phyloP scores from a whole-genome alignment of 2,329 filamentous ascomycete species.

The Calonectria montana region DNA sequence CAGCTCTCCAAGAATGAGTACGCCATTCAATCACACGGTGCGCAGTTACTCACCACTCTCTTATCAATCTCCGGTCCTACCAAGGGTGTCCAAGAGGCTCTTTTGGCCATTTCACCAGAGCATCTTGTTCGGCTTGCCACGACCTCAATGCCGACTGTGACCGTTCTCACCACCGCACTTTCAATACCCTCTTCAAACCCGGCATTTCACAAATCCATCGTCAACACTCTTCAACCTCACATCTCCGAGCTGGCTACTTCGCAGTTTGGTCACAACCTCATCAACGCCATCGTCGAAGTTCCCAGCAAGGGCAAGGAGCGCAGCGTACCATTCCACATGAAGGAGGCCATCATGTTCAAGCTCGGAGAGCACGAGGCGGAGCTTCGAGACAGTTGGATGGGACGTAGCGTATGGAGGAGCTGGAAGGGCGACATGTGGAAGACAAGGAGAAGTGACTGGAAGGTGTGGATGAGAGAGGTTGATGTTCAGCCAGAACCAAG shows the following conservation, averaged over 20 bases:
- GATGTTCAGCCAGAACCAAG: slow-evolving; percentile 37
- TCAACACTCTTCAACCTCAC: slow-evolving; percentile 59
- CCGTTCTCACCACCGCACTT: slow-evolving; percentile 63
- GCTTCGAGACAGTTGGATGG: slow-evolving; percentile 65
- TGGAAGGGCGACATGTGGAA: slow-evolving; percentile 71
- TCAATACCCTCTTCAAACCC: slow-evolving; percentile 60
- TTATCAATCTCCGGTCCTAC: slow-evolving; percentile 79
- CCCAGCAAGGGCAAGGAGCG: slow-evolving; percentile 62
- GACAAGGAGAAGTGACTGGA: slow-evolving; percentile 65
- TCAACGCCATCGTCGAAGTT: slow-evolving; percentile 61
- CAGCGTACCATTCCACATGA: slow-evolving; percentile 67
- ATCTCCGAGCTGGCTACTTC: slow-evolving; percentile 59
- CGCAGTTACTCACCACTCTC: slow-evolving; percentile 83
- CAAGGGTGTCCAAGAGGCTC: slow-evolving; percentile 78
- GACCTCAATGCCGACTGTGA: slow-evolving; percentile 59
- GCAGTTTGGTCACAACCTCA: slow-evolving; percentile 62
- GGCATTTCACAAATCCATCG: slow-evolving; percentile 67
- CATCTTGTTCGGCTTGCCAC: slow-evolving; percentile 74
- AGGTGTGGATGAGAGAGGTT: slow-evolving; percentile 66
- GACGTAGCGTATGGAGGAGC: slow-evolving; percentile 66
- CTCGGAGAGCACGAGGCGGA: slow-evolving; percentile 60
- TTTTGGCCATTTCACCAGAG: slow-evolving; percentile 68
- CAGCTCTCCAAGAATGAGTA: slow-evolving; percentile 67
- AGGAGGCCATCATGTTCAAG: slow-evolving; percentile 64
- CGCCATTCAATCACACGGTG: slow-evolving; percentile 74